Evolutionary conservation across 768 basidiomycete genomes (phyloP).

Genomic region (Mycena floridula): DNA sequence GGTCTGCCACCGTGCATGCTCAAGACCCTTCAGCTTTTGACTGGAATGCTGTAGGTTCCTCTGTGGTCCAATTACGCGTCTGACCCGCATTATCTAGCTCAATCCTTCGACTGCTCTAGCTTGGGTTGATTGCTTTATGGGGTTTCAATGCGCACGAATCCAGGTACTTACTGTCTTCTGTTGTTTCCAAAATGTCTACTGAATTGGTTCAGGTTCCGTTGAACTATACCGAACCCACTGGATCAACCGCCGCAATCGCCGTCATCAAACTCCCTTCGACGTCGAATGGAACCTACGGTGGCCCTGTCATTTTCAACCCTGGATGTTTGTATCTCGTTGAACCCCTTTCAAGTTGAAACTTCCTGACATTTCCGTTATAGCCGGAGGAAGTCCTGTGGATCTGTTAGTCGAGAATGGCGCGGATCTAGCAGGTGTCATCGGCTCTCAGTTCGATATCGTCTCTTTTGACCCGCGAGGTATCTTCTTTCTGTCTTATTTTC

Average conservation of each 20-base stretch:
- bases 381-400: conserved; percentile 18
- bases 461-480: conserved; percentile 17
- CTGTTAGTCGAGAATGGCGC: conserved; percentile 16
- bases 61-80: not conserved
- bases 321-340: not conserved
- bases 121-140: conserved; percentile 19
- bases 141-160: conserved; percentile 19
- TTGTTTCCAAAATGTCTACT: not conserved
- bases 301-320: conserved; percentile 26
- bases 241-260: conserved; percentile 16
- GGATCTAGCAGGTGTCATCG: too few relatives aligned
- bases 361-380: not conserved
- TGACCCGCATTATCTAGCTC: conserved; percentile 9
- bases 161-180: conserved; percentile 9
- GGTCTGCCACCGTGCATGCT: too few relatives aligned
- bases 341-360: not conserved
- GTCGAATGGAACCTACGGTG: conserved; percentile 13
- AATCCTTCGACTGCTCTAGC: conserved; percentile 14
- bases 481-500: not conserved
- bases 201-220: conserved; percentile 19
- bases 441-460: not conserved
- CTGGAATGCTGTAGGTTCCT: not conserved
- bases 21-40: too few relatives aligned
- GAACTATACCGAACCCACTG: conserved; percentile 17
- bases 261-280: conserved; percentile 15